Evolutionary conservation across 176 grass and related monocot species (phyloP).

Genomic region (Raddia distichophylla): DNA sequence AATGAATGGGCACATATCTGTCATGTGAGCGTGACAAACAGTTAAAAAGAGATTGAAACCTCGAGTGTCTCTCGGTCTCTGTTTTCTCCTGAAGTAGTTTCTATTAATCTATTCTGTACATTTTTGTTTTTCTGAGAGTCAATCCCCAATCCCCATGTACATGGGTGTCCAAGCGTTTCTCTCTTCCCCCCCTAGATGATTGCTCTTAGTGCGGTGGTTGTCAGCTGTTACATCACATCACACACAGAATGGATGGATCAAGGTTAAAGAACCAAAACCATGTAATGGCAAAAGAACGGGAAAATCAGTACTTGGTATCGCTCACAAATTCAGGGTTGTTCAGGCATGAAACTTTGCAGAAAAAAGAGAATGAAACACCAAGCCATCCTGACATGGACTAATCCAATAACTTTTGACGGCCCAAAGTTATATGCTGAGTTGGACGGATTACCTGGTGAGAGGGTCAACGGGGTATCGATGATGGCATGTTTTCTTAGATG

Average conservation of each 20-base stretch:
- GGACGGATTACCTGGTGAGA: not conserved
- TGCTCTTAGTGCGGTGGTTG: slow-evolving; percentile 39
- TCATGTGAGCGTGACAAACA: not conserved
- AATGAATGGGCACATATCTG: not conserved
- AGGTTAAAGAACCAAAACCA: not conserved
- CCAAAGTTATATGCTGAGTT: not conserved
- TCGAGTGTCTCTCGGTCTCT: not conserved
- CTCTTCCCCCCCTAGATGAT: not conserved
- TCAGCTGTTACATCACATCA: slow-evolving; percentile 8
- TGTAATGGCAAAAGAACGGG: not conserved
- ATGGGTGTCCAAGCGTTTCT: not conserved
- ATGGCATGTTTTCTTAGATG: not conserved
- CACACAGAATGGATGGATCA: not conserved
- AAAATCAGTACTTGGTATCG: not conserved
- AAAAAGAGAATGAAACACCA: too few species aligned
- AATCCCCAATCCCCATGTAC: too few species aligned
- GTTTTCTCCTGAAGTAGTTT: not conserved
- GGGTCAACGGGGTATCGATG: not conserved
- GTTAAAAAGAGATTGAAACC: not conserved
- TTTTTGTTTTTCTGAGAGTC: not conserved
- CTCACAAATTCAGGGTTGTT: not conserved
- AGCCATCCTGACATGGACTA: not conserved
- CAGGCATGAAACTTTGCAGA: not conserved
- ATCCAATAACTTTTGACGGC: not conserved
- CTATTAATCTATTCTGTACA: not conserved